These are phyloP conservation scores for Rhododendron vialii DNA, from an alignment of 148 eudicot species.

Conservation along the genomic window DNA sequence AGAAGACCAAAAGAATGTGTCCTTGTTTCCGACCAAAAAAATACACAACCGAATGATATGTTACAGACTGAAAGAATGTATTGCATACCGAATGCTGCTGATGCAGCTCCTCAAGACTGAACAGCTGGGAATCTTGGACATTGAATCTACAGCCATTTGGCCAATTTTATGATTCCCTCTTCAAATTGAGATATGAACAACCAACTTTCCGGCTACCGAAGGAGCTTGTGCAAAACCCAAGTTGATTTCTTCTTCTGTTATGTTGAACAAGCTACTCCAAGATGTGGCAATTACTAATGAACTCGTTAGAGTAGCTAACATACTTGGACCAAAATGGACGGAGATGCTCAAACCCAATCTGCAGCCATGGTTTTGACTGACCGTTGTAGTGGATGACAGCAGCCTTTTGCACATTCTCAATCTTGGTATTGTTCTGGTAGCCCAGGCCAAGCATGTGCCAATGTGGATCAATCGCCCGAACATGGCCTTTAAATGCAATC, in stretches of 20 bases:
- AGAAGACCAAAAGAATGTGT: constrained; percentile 27
- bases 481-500: constrained; percentile 90
- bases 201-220: constrained; percentile 30
- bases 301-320: constrained; percentile 82
- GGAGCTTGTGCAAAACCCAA: constrained; percentile 20
- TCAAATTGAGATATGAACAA: constrained; percentile 14
- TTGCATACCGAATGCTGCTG: constrained; percentile 33
- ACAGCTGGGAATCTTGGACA: constrained; percentile 22
- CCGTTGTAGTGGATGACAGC: constrained; percentile 99
- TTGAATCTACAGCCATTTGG: constrained; percentile 18
- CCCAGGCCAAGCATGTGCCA: constrained; percentile 99
- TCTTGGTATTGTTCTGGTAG: constrained; percentile 76
- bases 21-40: constrained; percentile 38
- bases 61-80: constrained; percentile 66
- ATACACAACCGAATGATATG: constrained; percentile 38
- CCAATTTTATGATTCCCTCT: constrained; percentile 25
- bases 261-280: constrained; percentile 54
- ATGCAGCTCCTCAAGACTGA: constrained; percentile 25
- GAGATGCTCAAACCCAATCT: constrained; percentile 96
- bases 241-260: constrained; percentile 17
- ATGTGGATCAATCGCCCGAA: constrained; percentile 77
- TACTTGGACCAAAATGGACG: constrained; percentile 97
- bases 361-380: constrained; percentile 96
- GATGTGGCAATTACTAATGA: constrained; percentile 85
- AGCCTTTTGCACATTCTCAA: constrained; percentile 70